These are phyloP conservation scores for Micromonas pusilla DNA, from an alignment of 139 green algal species.

Conservation along the genomic window DNA sequence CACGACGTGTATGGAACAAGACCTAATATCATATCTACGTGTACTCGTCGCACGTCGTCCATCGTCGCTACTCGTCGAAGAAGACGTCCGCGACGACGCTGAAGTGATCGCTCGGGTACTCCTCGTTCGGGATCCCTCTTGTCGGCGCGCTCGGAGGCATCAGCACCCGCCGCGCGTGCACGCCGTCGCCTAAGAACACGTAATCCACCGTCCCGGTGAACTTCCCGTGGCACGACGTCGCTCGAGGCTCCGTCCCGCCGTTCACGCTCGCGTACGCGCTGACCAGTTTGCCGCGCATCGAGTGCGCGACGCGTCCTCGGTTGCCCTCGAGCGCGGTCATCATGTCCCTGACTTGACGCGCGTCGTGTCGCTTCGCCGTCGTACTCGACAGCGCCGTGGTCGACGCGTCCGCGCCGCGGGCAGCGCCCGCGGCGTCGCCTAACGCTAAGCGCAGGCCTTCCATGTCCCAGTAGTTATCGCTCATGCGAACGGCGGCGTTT, in stretches of 20 bases:
- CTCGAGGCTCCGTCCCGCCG: neutral
- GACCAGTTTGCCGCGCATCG: neutral
- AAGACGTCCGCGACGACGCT: neutral
- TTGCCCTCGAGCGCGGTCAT: neutral
- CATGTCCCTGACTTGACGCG: neutral
- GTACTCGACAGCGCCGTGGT: neutral
- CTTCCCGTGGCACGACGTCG: slow-evolving; percentile 26
- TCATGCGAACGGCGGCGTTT: neutral
- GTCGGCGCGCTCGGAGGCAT: neutral
- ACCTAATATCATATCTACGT: too few species aligned
- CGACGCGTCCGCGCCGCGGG: too few species aligned
- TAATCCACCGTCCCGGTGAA: slow-evolving; percentile 30
- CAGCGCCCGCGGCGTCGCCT: neutral
- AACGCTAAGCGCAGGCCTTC: neutral
- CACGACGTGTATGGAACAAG: too few species aligned
- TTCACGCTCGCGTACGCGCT: too few species aligned
- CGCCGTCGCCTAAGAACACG: neutral
- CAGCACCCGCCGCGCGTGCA: neutral
- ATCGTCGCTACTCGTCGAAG: neutral
- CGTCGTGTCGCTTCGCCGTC: neutral
- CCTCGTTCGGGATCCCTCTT: neutral
- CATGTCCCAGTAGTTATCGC: neutral
- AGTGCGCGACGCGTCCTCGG: neutral
- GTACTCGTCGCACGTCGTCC: too few species aligned
- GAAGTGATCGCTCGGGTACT: slow-evolving; percentile 14